phyloP scores from a whole-genome alignment of 2,329 filamentous ascomycete genomes.

The Penicillium sp. region DNA sequence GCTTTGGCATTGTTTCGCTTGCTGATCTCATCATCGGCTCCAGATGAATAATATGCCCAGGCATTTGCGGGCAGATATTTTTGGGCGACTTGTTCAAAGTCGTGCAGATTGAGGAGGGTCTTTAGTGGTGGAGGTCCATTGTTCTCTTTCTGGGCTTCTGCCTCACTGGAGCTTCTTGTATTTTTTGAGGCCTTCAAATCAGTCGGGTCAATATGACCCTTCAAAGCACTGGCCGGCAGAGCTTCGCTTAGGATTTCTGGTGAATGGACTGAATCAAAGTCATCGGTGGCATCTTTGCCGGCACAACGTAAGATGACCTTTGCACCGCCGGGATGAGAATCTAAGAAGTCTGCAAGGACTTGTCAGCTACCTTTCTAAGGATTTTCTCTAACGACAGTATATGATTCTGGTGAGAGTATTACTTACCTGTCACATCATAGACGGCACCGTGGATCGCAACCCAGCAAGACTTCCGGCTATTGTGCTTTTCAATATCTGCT shows the following conservation, averaged over 20 bases:
- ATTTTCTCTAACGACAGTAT: neutral
- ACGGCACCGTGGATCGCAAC: slow-evolving; percentile 6
- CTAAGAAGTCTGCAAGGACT: neutral
- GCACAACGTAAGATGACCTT: slow-evolving; percentile 35
- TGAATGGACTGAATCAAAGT: slow-evolving; percentile 37
- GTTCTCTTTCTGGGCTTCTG: neutral
- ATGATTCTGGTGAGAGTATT: slow-evolving; percentile 13
- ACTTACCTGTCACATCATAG: slow-evolving; percentile 1
- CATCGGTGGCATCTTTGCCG: slow-evolving; percentile 36
- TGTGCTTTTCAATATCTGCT: slow-evolving; percentile 53
- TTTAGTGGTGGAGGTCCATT: slow-evolving; percentile 26
- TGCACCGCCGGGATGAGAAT: slow-evolving; percentile 33
- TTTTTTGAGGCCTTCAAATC: neutral
- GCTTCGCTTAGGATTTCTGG: slow-evolving; percentile 30
- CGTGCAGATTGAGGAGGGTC: slow-evolving; percentile 37
- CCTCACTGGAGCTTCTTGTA: neutral
- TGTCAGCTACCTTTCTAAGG: neutral
- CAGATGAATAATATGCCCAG: slow-evolving; percentile 50
- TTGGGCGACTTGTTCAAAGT: slow-evolving; percentile 40
- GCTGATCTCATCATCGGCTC: slow-evolving; percentile 53
- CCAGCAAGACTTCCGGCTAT: slow-evolving; percentile 41
- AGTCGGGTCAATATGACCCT: slow-evolving; percentile 25
- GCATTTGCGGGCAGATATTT: slow-evolving; percentile 28
- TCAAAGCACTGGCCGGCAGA: slow-evolving; percentile 24
- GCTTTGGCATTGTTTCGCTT: slow-evolving; percentile 43